Percentiles rank a stretch among this genome's conserved stretches.
Evolutionary conservation across 2,329 filamentous ascomycete genomes (phyloP).

Genomic region (Nemania sp.): DNA sequence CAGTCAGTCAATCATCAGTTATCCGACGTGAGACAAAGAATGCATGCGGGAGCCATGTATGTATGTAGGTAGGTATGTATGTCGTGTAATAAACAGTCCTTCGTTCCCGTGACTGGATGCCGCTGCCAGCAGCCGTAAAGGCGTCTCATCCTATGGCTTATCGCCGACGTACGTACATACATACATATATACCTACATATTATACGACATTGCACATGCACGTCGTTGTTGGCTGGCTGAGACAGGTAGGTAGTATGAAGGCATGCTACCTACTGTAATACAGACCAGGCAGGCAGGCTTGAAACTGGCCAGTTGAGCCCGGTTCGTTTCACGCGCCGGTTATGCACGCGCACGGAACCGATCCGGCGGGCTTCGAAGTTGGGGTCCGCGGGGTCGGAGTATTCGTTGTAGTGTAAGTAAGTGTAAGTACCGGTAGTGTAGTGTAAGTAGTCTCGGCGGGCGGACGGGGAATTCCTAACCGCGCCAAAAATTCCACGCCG

Average conservation of each 20-base stretch:
- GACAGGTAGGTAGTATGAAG: not conserved
- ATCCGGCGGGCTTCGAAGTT: not conserved
- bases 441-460: too few relatives aligned
- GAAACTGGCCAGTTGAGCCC: not conserved
- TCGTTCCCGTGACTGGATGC: constrained; percentile 3
- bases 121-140: constrained; percentile 1
- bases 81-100: not conserved
- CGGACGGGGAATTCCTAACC: too few relatives aligned
- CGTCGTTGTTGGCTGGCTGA: not conserved
- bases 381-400: too few relatives aligned
- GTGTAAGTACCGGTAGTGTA: too few relatives aligned
- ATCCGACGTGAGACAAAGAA: too few relatives aligned
- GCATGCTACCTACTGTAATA: not conserved
- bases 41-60: too few relatives aligned
- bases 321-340: constrained; percentile 17
- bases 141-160: not conserved
- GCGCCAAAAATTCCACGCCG: too few relatives aligned
- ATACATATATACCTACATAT: not conserved
- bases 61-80: too few relatives aligned
- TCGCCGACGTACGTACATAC: too few relatives aligned
- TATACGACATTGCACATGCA: not conserved
- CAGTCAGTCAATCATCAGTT: too few relatives aligned
- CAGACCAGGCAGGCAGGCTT: too few relatives aligned
- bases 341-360: constrained; percentile 1
- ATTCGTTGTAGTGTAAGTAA: too few relatives aligned